Base-by-base conservation (phyloP, 2,329 filamentous ascomycete species). In the Xylariaceae sp. region DNA sequence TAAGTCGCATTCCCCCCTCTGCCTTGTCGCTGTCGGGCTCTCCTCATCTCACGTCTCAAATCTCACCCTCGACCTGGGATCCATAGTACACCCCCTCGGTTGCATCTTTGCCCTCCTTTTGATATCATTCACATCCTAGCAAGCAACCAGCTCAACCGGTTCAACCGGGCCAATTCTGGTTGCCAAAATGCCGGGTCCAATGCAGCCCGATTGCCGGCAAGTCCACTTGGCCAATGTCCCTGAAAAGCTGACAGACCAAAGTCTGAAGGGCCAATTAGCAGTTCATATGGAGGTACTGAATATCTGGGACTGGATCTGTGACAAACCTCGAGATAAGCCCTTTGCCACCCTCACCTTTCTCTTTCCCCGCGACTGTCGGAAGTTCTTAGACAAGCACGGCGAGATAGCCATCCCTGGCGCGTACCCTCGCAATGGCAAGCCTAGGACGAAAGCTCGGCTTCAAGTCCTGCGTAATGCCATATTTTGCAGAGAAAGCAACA, bases 271-370 rank as follows among this genome's bases (percentile, higher is more conserved):
- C 0, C 75, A 78, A 53, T 72, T 84, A 1, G 55, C 65, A 13
- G 75, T 76, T 0, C 68, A 74, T 34, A 75, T 83, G 68, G 65
- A 69, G 5, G 62, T 52, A 0, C 70, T 84, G 1, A 59, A 63
- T 1, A 80, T 83, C 52, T 34, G 60, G 0, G 71, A 77, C 5
- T 84, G 76, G 71, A 56, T 56, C 0, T 80, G 76, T 62, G 71
- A 78, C 0, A 82, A 82, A 60, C 67, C 72, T 0, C 68, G 66
- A 2, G 66, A 67, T 2, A 76, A 70, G 17, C 49, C 45, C 0
- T 65, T 69, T 15, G 80, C 73, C 2, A 74, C 71, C 55, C 62
- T 83, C 51, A 76, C 73, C 0, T 84, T 84, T 55, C 71, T 79
- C 1, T 34, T 72, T 1, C 50, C 51, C 0, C 13, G 56, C 0